phyloP scores from a whole-genome alignment of 169 alveolate genomes.

The Cryptosporidium parvum region DNA sequence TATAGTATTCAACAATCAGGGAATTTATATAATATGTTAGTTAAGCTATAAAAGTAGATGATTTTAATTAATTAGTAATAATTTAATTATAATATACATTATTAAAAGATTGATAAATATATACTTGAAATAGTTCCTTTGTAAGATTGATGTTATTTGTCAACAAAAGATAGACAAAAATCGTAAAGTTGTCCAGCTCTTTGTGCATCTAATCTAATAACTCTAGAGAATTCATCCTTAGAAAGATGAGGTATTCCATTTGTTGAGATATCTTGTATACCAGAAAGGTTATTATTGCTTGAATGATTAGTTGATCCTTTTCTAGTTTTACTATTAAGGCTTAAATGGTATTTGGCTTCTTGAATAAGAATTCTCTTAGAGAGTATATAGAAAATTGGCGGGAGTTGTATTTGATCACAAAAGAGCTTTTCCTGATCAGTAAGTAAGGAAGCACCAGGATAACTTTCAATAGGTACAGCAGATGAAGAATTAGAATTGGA shows the following conservation, averaged over 20 bases:
- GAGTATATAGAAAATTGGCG: conserved; percentile 80
- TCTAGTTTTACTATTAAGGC: conserved; percentile 1
- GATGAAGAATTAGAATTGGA: background rate
- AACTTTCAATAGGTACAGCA: conserved; percentile 52
- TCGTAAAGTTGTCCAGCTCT: conserved; percentile 82
- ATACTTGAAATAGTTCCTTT: background rate
- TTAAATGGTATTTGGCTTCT: conserved; percentile 73
- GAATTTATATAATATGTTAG: conserved; percentile 14
- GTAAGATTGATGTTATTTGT: background rate
- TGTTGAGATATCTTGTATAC: conserved; percentile 18
- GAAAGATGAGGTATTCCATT: conserved; percentile 18
- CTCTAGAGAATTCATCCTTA: conserved; percentile 79
- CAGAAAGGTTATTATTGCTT: background rate
- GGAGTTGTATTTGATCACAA: conserved; percentile 81
- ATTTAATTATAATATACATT: conserved; percentile 16
- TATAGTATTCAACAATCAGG: conserved; percentile 59
- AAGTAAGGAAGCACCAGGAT: conserved; percentile 74
- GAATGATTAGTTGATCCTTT: background rate
- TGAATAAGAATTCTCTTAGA: conserved; percentile 79
- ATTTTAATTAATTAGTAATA: conserved; percentile 11
- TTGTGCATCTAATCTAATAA: conserved; percentile 79
- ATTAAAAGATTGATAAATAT: background rate
- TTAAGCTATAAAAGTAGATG: conserved; percentile 14
- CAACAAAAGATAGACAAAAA: conserved; percentile 80
- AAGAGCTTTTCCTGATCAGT: conserved; percentile 80